These are phyloP conservation scores for Xylaria scruposa DNA, from an alignment of 495 filamentous ascomycete genomes.

Conservation along the genomic window DNA sequence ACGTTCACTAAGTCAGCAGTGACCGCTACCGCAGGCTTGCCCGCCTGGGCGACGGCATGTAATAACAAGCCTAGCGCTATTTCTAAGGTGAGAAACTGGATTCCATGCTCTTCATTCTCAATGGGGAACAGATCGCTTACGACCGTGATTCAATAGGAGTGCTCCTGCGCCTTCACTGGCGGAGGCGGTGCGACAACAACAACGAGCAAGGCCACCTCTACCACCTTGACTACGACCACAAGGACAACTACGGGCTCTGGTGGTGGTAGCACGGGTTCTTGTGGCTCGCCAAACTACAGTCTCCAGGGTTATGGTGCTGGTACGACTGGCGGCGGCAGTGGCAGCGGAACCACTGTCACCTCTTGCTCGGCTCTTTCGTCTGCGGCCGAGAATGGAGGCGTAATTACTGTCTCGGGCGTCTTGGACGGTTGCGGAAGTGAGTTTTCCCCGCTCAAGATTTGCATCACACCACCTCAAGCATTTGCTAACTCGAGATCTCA, in stretches of 20 bases:
- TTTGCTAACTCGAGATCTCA: conserved; percentile 4
- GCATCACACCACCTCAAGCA: background rate
- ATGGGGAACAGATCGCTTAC: background rate
- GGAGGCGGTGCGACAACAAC: conserved; percentile 11
- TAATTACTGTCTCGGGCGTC: conserved; percentile 28
- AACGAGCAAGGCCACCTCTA: conserved; percentile 11
- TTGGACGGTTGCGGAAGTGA: conserved; percentile 26
- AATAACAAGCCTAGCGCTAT: conserved; percentile 19
- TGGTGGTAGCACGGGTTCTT: conserved; percentile 16
- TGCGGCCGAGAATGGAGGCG: conserved; percentile 42
- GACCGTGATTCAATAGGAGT: conserved; percentile 6
- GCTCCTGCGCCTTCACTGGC: conserved; percentile 28
- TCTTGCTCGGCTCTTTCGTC: conserved; percentile 50
- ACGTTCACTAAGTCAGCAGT: conserved; percentile 27
- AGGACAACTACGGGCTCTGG: conserved; percentile 20
- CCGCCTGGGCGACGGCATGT: conserved; percentile 22
- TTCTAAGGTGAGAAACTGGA: conserved; percentile 12
- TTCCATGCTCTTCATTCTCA: background rate
- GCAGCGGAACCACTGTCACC: conserved; percentile 58
- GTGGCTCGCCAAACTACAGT: conserved; percentile 22
- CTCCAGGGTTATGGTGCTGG: conserved; percentile 41
- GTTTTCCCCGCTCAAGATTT: background rate
- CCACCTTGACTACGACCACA: conserved; percentile 23
- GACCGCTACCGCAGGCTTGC: conserved; percentile 25
- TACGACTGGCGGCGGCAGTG: conserved; percentile 58